Evolutionary conservation across 257 asterid species (phyloP).

Genomic region (Solanum commersonii): DNA sequence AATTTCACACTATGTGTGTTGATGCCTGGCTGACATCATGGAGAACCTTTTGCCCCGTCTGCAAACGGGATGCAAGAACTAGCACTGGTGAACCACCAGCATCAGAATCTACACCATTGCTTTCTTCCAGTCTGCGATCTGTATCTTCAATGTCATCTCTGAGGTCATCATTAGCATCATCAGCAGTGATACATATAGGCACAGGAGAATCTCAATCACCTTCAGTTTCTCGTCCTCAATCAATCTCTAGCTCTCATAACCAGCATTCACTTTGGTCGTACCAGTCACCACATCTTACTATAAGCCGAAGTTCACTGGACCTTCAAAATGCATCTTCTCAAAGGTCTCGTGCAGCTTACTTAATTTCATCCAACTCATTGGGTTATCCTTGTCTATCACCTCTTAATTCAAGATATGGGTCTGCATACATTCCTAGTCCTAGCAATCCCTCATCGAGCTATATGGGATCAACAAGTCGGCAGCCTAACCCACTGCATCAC

Average conservation of each 20-base stretch:
- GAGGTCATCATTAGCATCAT: conserved; percentile 36
- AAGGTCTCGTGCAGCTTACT: conserved; percentile 41
- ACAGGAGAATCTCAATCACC: conserved; percentile 26
- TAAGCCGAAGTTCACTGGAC: conserved; percentile 50
- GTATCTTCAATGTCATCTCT: conserved; percentile 29
- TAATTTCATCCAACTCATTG: conserved; percentile 50
- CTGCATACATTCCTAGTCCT: conserved; percentile 54
- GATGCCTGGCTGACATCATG: conserved; percentile 84
- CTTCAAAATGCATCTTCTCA: conserved; percentile 59
- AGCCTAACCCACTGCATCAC: conserved; percentile 31
- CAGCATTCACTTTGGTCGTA: conserved; percentile 30
- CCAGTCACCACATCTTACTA: conserved; percentile 32
- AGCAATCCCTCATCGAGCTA: conserved; percentile 49
- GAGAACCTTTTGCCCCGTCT: conserved; percentile 90
- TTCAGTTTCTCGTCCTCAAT: conserved; percentile 17
- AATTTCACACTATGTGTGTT: conserved; percentile 62
- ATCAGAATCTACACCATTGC: conserved; percentile 79
- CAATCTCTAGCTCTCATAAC: conserved; percentile 26
- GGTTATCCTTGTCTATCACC: conserved; percentile 66
- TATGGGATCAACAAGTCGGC: conserved; percentile 61
- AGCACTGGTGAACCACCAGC: conserved; percentile 51
- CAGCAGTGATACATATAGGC: conserved; percentile 44
- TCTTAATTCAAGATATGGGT: conserved; percentile 49
- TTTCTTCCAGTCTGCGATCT: conserved; percentile 25
- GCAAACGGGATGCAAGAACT: conserved; percentile 85